Base-by-base conservation (phyloP, 352 stramenopile species). In the Pythium aquatile region DNA sequence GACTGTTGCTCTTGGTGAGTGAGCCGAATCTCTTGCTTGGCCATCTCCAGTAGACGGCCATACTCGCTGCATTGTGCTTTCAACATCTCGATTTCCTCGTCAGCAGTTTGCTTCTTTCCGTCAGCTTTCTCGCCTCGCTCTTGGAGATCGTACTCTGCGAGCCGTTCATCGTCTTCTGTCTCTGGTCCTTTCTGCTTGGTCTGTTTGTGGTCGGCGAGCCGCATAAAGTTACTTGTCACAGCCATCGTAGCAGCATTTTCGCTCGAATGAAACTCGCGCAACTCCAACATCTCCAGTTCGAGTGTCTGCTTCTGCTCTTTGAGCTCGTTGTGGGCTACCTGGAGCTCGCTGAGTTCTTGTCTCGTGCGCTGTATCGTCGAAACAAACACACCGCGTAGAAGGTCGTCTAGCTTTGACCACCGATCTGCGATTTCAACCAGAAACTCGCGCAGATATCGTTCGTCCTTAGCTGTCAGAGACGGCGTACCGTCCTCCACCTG, bases 11-110 rank as follows among this genome's bases (percentile, higher is more conserved):
- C 79, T 30, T 79, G 71, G 17, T 91, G 81, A 60, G 79, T 83
- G 39, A 91, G 54, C 1, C 70, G 70, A n/a, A 91, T 91, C 46
- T 91, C 81, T 49, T 89, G 76, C 57, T 91, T 88, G 0, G 79
- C 79, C 78, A 91, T 87, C 37, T 91, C 81, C 5, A 91, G 57
- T 10, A 89, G 20, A 0, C 79, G 70, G 6, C 59, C 69, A n/a
- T 83, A 68, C 30, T 91, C 81, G 11, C 83, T 64, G 14, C 78
- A 84, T 42, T 85, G 78, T 5, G 76, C 66, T 14, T 76, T 76
- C 5, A 88, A 39, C 24, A 33, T 49, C 32, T 75, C 65, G 3
- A 58, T 40, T 9, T 84, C 66, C 24, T 71, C 64, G 2, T 30
- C 55, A 13, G 46, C 65, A 2, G 46, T 59, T 10, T 61, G 55